phyloP scores from a whole-genome alignment of 768 basidiomycete species.

The Russula brevipes region DNA sequence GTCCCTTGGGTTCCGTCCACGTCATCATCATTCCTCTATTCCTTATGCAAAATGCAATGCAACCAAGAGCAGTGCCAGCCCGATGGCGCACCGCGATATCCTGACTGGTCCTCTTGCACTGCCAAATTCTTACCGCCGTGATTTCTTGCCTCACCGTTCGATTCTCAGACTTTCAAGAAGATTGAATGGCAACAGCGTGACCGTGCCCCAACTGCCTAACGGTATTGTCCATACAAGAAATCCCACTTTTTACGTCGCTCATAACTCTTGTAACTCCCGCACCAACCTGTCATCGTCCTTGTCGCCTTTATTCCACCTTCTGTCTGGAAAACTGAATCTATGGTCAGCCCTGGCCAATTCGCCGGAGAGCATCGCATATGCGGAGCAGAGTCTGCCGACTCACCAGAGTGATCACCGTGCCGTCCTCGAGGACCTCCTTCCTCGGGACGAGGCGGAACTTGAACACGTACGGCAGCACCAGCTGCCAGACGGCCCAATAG shows the following conservation, averaged over 20 bases:
- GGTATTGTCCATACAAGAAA: too few relatives aligned
- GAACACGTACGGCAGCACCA: constrained; percentile 45
- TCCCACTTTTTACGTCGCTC: too few relatives aligned
- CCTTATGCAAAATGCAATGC: too few relatives aligned
- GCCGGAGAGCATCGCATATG: neutral
- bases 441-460: constrained; percentile 43
- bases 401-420: constrained; percentile 51
- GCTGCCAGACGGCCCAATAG: constrained; percentile 53
- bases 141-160: too few relatives aligned
- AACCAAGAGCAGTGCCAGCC: too few relatives aligned
- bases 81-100: too few relatives aligned
- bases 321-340: constrained; percentile 13
- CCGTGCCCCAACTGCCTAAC: neutral
- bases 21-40: too few relatives aligned
- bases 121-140: too few relatives aligned
- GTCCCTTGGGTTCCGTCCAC: too few relatives aligned
- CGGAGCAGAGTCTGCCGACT: constrained; percentile 22
- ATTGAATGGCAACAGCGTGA: neutral
- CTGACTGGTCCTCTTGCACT: too few relatives aligned
- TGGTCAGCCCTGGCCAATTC: neutral
- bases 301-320: constrained; percentile 1
- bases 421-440: constrained; percentile 47
- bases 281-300: neutral
- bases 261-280: neutral
- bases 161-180: neutral